phyloP scores from a whole-genome alignment of 208 protist species.

The Angomonas deanei region DNA sequence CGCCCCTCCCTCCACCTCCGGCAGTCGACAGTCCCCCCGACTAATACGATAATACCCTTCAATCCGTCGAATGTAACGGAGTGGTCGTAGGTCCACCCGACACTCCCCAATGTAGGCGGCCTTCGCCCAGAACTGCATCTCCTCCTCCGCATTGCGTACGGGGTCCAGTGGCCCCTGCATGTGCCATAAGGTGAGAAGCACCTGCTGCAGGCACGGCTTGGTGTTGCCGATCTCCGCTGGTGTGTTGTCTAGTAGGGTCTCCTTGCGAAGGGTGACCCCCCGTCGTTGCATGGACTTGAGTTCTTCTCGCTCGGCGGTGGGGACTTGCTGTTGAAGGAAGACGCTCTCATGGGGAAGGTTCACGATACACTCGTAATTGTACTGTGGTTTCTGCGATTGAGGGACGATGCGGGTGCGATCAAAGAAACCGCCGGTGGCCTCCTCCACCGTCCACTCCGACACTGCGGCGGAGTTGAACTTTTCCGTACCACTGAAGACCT shows the following conservation, averaged over 20 bases:
- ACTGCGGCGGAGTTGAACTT: slow-evolving; percentile 21
- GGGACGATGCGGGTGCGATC: slow-evolving; percentile 56
- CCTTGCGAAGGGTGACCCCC: background rate
- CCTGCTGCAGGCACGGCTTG: slow-evolving; percentile 30
- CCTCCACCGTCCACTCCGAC: slow-evolving; percentile 61
- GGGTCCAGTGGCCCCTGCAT: background rate
- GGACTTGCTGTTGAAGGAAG: slow-evolving; percentile 5
- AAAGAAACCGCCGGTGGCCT: slow-evolving; percentile 46
- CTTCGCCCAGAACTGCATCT: slow-evolving; percentile 51
- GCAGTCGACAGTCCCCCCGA: slow-evolving; percentile 3
- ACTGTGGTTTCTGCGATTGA: slow-evolving; percentile 46
- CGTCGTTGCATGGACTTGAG: background rate
- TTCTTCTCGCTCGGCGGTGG: background rate
- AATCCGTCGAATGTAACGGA: slow-evolving; percentile 55
- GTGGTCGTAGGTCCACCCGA: slow-evolving; percentile 63
- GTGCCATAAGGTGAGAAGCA: slow-evolving; percentile 65
- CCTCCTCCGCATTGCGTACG: background rate
- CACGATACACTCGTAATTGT: slow-evolving; percentile 63
- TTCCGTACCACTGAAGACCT: slow-evolving; percentile 44
- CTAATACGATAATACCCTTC: slow-evolving; percentile 75
- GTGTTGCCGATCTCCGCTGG: background rate
- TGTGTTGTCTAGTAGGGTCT: background rate
- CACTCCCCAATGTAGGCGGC: slow-evolving; percentile 62
- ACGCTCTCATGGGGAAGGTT: slow-evolving; percentile 38
- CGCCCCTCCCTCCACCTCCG: background rate